A percentile compares a stretch with the other conserved stretches of the same genome.
Evolutionary conservation across 139 green algal genomes (phyloP).

Genomic region (Zygnema cylindricum): DNA sequence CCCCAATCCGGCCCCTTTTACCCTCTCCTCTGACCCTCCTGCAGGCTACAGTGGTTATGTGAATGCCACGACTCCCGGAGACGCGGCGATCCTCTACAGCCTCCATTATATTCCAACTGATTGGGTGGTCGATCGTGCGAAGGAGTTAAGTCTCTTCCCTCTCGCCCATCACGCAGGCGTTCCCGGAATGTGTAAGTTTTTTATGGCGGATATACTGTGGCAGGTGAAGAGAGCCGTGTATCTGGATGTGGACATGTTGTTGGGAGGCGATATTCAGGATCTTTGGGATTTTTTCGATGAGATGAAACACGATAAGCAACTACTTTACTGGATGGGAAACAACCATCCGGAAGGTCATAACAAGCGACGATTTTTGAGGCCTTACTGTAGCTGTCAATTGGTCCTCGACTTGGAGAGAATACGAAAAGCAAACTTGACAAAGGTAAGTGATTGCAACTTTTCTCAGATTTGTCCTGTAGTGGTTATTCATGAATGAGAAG

Average conservation of each 20-base stretch:
- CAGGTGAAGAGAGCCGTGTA: conserved; percentile 29
- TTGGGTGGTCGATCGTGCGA: conserved; percentile 26
- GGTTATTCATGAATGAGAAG: no score
- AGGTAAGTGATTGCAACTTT: no score
- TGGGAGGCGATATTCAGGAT: conserved; percentile 37
- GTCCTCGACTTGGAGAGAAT: conserved; percentile 43
- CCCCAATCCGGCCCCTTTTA: neutral
- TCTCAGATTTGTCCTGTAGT: no score
- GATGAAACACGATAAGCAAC: conserved; percentile 33
- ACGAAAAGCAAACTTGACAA: conserved; percentile 32
- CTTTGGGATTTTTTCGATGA: conserved; percentile 32
- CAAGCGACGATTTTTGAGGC: neutral
- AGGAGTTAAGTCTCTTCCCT: conserved; percentile 29
- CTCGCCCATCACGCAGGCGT: conserved; percentile 32
- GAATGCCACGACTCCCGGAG: neutral
- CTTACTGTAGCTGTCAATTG: conserved; percentile 40
- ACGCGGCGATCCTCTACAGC: conserved; percentile 16
- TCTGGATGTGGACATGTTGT: conserved; percentile 44
- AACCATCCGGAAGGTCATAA: conserved; percentile 33
- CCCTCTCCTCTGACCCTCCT: neutral
- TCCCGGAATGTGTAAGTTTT: conserved; percentile 49
- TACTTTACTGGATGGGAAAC: conserved; percentile 39
- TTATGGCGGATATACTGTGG: conserved; percentile 43
- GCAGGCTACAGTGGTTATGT: neutral
- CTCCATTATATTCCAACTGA: neutral